Evolutionary conservation across 352 stramenopile genomes (phyloP).

Genomic region (Phytophthora pluvialis): DNA sequence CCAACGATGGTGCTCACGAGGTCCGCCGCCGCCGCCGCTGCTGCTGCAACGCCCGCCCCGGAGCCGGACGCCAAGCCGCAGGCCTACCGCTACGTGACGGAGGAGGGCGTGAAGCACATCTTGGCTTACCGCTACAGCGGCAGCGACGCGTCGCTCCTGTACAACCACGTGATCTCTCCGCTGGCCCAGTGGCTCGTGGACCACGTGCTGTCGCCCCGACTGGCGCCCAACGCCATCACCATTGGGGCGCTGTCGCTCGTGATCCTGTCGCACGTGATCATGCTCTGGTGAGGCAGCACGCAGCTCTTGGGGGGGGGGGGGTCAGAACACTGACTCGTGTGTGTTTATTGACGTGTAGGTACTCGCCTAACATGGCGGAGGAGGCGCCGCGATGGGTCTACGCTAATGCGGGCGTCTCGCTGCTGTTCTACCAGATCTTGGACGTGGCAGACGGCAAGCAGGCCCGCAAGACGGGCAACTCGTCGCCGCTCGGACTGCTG

Average conservation of each 20-base stretch:
- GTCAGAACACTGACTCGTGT: constrained; percentile 46
- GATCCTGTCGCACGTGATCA: constrained; percentile 73
- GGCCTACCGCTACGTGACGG: constrained; percentile 74
- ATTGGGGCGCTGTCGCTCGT: constrained; percentile 78
- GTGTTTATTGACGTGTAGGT: constrained; percentile 30
- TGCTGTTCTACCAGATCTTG: constrained; percentile 85
- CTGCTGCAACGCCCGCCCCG: not conserved
- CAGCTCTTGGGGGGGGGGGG: not conserved
- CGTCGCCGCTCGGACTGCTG: constrained; percentile 76
- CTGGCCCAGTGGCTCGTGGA: constrained; percentile 80
- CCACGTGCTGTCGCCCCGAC: constrained; percentile 65
- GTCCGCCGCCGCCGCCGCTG: constrained; percentile 20
- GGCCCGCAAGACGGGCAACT: constrained; percentile 80
- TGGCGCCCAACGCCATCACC: constrained; percentile 87
- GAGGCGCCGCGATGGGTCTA: constrained; percentile 81
- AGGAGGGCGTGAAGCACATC: constrained; percentile 71
- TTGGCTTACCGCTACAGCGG: constrained; percentile 88
- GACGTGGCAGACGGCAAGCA: constrained; percentile 89
- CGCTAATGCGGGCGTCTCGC: constrained; percentile 60
- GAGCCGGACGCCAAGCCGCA: constrained; percentile 14
- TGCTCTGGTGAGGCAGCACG: constrained; percentile 61
- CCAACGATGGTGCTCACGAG: constrained; percentile 34
- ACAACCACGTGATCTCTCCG: constrained; percentile 86
- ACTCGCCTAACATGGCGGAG: constrained; percentile 87
- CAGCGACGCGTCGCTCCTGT: constrained; percentile 81